These are phyloP conservation scores for Ophiostoma sp. DNA, from an alignment of 2,329 filamentous ascomycete genomes.

Conservation along the genomic window DNA sequence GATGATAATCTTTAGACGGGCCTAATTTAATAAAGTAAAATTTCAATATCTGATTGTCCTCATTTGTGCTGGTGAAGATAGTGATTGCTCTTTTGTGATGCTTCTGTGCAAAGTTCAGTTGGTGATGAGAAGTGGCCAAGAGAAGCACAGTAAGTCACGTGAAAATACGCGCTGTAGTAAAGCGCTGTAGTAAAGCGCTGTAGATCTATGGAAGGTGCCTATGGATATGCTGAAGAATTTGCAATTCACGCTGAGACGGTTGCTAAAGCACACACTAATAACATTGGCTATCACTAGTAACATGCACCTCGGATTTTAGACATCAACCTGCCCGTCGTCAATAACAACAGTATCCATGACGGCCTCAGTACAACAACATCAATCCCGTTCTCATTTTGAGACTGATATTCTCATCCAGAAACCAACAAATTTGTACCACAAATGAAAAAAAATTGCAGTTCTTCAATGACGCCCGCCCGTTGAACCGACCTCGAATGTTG, in stretches of 20 bases:
- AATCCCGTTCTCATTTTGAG: neutral
- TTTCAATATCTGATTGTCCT: neutral
- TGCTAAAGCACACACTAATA: neutral
- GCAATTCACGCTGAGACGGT: neutral
- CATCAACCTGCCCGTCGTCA: neutral
- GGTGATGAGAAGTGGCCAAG: neutral
- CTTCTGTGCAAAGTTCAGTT: neutral
- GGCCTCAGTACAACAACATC: neutral
- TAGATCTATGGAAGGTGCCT: neutral
- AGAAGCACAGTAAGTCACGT: neutral
- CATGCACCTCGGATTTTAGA: neutral
- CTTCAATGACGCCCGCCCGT: neutral
- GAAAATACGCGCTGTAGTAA: neutral
- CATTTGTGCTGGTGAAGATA: neutral
- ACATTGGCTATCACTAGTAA: neutral
- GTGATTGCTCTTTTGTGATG: neutral
- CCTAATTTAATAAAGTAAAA: constrained; percentile 18
- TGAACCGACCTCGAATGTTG: neutral
- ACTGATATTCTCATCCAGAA: neutral
- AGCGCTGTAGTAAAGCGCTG: neutral
- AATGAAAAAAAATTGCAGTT: too few relatives aligned
- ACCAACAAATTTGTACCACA: too few relatives aligned
- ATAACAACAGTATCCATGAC: neutral
- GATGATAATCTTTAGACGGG: constrained; percentile 15
- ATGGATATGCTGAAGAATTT: neutral